Conservation (phyloP, 2,329 filamentous ascomycete genomes). For the Stenocarpella maydis region DNA sequence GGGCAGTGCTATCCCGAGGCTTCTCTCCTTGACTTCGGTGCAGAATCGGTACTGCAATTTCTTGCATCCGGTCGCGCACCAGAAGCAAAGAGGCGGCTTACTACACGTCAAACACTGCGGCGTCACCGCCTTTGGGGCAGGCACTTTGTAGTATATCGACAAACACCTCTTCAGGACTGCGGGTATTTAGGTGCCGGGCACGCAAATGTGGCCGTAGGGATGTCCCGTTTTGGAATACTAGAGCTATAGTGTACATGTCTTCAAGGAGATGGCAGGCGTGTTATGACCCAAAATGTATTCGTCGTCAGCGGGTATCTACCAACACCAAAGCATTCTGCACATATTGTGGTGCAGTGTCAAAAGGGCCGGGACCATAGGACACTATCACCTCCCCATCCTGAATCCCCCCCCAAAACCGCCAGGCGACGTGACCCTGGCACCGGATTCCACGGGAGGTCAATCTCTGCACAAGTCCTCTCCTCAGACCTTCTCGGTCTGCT, state of each 20-base stretch:
- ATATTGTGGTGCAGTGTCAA: background rate
- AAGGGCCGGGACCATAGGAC: background rate
- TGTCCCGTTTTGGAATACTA: too few species aligned
- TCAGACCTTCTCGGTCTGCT: conserved; percentile 16
- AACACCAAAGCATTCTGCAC: background rate
- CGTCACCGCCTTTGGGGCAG: background rate
- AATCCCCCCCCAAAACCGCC: background rate
- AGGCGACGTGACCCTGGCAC: background rate
- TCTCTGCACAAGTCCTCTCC: background rate
- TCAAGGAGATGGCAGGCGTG: background rate
- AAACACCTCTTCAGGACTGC: background rate
- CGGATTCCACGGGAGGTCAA: background rate
- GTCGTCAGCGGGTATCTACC: conserved; percentile 1
- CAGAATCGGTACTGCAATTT: too few species aligned
- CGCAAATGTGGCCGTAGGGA: too few species aligned
- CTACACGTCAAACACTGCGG: background rate
- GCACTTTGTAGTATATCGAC: background rate
- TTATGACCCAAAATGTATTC: background rate
- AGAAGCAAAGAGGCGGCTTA: background rate
- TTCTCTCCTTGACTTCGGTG: too few species aligned
- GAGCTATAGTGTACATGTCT: too few species aligned
- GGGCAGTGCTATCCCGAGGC: background rate
- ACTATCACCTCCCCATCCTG: background rate
- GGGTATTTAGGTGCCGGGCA: too few species aligned
- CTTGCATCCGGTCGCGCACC: background rate